Evolutionary conservation across 2,329 filamentous ascomycete genomes (phyloP), one percentile per base, ranked within the genome.

Genomic region (Exophiala calicioides): DNA sequence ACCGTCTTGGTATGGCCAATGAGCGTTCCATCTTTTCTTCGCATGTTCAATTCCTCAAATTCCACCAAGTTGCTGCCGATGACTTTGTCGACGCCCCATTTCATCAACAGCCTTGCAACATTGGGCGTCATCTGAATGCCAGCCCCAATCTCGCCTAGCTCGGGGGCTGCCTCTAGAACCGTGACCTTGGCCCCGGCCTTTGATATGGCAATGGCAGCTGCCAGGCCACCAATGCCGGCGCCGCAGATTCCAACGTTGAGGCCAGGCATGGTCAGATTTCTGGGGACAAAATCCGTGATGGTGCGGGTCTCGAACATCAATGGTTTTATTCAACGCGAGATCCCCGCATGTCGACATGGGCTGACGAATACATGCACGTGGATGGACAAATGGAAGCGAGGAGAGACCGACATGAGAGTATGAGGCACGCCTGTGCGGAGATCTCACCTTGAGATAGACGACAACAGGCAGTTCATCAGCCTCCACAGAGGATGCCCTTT

Each of bases 151-250:
- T 75, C 71, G 44, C 68, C 67, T 8, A 74, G 63, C 55, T 69
- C 62, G 20, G 19, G 26, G n/a, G 51, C 51, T 3, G 51, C 51
- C 39, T 53, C 51, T 5, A 53, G 31, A 23, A 53, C 38, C 2
- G 51, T 53, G 18, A 53, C 66, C 12, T 58, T 54, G 27, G 65
- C 66, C 2, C 68, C 69, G 15, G 66, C 64, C 8, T 65, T 59
- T 12, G 66, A 62, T 33, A 68, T 65, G 50, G 70, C 68, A 44
- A 74, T 71, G 16, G 70, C 66, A n/a, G 71, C 66, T n/a, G 70
- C 69, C 5, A 73, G 61, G 8, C 69, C 69, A 3, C 67, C 68
- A 15, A 73, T 63, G 4, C 70, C 69, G 13, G 67, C 68, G 13
- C 69, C 69, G n/a, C 62, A 49, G 3, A 65, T 58, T 18, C 61